These are phyloP conservation scores for Clonostachys rosea DNA, from an alignment of 2,329 filamentous ascomycete genomes.

Conservation along the genomic window DNA sequence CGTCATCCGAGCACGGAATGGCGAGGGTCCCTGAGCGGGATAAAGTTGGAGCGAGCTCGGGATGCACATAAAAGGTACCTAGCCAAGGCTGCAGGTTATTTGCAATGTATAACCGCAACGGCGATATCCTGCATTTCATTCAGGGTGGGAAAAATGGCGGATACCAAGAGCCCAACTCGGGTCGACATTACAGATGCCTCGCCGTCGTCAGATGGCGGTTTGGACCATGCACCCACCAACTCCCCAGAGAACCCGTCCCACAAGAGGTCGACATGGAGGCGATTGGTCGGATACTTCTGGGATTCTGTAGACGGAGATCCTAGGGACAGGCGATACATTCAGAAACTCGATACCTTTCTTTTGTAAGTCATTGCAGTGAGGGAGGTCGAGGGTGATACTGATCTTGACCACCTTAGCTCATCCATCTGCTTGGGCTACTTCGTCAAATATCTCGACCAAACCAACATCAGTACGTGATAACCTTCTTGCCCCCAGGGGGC, in stretches of 20 bases:
- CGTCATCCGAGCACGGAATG: too few relatives aligned
- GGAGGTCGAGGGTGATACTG: not conserved
- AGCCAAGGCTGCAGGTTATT: too few relatives aligned
- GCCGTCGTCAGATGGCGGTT: not conserved
- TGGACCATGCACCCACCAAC: not conserved
- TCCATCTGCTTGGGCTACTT: slow-evolving; percentile 13
- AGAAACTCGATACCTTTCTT: slow-evolving; percentile 5
- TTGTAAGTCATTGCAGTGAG: slow-evolving; percentile 2
- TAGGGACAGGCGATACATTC: slow-evolving; percentile 4
- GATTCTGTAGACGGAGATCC: slow-evolving; percentile 6
- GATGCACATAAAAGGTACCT: too few relatives aligned
- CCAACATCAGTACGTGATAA: slow-evolving; percentile 14
- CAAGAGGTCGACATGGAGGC: not conserved
- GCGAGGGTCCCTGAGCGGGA: too few relatives aligned
- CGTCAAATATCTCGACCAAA: slow-evolving; percentile 21
- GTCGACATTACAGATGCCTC: not conserved
- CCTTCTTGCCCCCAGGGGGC: not conserved
- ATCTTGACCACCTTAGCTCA: not conserved
- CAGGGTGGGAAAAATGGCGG: not conserved
- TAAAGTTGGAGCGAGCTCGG: too few relatives aligned
- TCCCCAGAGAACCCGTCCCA: not conserved
- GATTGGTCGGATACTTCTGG: slow-evolving; percentile 3
- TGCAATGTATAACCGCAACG: too few relatives aligned
- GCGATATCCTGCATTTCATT: not conserved
- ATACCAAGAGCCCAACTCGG: not conserved